A percentile compares a stretch with the other conserved stretches of the same genome.
phyloP scores from a whole-genome alignment of 2,329 filamentous ascomycete genomes.

The Fusarium graminum region DNA sequence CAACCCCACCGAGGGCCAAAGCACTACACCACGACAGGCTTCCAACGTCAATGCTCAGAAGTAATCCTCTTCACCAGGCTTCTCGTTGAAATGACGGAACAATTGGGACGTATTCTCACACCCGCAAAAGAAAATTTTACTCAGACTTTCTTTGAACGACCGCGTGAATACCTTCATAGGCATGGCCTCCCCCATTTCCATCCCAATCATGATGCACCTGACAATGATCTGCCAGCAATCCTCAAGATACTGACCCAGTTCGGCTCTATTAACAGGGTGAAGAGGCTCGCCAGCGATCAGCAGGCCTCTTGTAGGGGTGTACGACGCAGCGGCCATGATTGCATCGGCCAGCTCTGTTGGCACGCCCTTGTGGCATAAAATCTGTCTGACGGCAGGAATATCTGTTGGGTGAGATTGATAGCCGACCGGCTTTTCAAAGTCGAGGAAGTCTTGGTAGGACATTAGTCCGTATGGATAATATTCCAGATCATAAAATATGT shows the following conservation, averaged over 20 bases:
- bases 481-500: not conserved
- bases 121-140: not conserved
- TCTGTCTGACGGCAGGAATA: not conserved
- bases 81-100: not conserved
- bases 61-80: not conserved
- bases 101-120: accelerated
- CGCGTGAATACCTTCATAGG: not conserved
- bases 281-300: not conserved
- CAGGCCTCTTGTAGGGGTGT: not conserved
- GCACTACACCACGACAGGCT: too few relatives aligned
- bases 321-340: conserved; percentile 3
- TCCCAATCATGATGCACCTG: conserved; percentile 14
- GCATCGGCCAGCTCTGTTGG: conserved; percentile 4
- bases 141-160: not conserved
- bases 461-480: conserved; percentile 28
- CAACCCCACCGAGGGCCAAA: too few relatives aligned
- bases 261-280: not conserved
- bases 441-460: conserved; percentile 12
- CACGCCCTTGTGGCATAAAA: not conserved
- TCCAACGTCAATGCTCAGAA: not conserved
- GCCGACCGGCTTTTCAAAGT: conserved; percentile 3
- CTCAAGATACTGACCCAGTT: conserved; percentile 10
- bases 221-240: conserved; percentile 31
- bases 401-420: conserved; percentile 5
- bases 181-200: not conserved